Percentiles rank a stretch among this genome's conserved stretches.
Conservation (phyloP, 1,139 yeast genomes). For the Kodamaea alishanica region DNA sequence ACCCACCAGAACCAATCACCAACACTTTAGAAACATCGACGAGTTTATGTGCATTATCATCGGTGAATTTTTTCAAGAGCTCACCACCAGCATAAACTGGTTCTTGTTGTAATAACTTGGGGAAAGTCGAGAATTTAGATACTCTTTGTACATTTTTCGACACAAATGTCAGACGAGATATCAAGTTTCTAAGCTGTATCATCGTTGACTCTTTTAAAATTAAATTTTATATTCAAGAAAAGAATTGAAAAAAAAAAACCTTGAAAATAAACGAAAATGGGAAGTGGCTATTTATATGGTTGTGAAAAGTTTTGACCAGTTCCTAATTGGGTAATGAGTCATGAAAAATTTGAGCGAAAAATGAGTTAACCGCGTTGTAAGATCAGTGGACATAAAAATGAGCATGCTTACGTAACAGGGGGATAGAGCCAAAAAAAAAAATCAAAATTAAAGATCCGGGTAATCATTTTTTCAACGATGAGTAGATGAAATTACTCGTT, state of each 20-base stretch:
- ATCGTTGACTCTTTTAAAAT: constrained; percentile 3
- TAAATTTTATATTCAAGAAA: not conserved
- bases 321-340: constrained; percentile 37
- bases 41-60: constrained; percentile 49
- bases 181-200: constrained; percentile 7
- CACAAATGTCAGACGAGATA: constrained; percentile 4
- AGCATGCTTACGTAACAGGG: constrained; percentile 14
- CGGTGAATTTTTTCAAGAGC: constrained; percentile 42
- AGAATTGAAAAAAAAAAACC: constrained; percentile 5
- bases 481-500: no score
- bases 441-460: no score
- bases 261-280: constrained; percentile 2
- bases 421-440: no score
- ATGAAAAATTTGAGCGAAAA: constrained; percentile 6
- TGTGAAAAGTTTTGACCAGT: constrained; percentile 14
- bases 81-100: constrained; percentile 55
- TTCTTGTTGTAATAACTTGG: constrained; percentile 2
- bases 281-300: constrained; percentile 8
- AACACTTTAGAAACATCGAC: constrained; percentile 88
- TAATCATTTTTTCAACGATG: no score
- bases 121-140: constrained; percentile 5
- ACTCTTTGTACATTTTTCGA: not conserved
- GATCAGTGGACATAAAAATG: constrained; percentile 24
- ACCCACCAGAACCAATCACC: constrained; percentile 96
- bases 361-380: constrained; percentile 34